phyloP scores from a whole-genome alignment of 148 eudicot genomes.

The Camellia sinensis region DNA sequence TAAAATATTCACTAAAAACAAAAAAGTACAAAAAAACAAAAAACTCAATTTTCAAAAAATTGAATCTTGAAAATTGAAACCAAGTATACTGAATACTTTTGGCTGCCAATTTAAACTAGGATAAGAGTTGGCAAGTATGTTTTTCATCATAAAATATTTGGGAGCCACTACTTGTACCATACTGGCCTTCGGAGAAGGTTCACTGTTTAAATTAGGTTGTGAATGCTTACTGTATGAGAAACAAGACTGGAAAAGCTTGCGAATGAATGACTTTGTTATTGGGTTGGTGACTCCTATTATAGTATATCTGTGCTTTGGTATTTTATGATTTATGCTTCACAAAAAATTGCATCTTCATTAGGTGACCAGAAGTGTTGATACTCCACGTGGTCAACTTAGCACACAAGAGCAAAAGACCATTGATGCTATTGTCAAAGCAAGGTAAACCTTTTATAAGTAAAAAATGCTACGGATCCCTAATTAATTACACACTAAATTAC shows the following conservation, averaged over 20 bases:
- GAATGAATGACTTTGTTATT: background rate
- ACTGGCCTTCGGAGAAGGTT: background rate
- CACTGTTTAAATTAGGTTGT: background rate
- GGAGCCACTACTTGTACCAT: background rate
- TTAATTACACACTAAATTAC: no score
- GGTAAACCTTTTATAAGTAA: slow-evolving; percentile 33
- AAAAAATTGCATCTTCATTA: slow-evolving; percentile 19
- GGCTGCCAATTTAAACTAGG: background rate
- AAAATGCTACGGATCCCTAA: no score
- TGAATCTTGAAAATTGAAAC: no score
- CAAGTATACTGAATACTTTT: no score
- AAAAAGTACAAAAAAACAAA: no score
- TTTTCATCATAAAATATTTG: background rate
- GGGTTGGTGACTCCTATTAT: background rate
- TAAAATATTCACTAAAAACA: no score
- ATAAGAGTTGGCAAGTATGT: background rate
- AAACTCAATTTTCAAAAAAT: no score
- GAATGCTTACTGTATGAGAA: background rate
- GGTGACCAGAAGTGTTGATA: slow-evolving; percentile 76
- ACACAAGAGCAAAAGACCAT: slow-evolving; percentile 67
- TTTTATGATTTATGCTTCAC: background rate
- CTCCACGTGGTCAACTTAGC: slow-evolving; percentile 51
- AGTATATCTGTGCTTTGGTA: background rate
- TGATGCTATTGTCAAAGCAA: slow-evolving; percentile 75
- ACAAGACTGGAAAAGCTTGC: background rate